Base-by-base conservation (phyloP, 768 basidiomycete genomes). In the Russula emetica region DNA sequence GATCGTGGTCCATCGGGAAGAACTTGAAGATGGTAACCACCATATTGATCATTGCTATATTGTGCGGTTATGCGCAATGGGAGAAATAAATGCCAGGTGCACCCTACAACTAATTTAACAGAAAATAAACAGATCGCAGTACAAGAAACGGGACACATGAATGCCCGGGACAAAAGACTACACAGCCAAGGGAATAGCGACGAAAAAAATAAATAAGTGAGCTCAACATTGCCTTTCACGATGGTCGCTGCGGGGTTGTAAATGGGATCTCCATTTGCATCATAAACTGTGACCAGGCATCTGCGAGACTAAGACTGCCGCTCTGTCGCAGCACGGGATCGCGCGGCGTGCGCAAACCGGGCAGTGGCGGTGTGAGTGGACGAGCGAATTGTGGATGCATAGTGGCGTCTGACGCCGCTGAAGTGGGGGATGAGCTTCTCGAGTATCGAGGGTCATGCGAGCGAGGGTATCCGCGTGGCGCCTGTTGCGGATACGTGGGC, bases 241-340 rank as follows among this genome's bases (percentile, higher is more conserved):
- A 47, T 14, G 26, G 7, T 28, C 52, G 44, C 26, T 61, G 60
- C 9, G 54, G 26, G 8, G 42, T 26, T 28, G 10, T 14, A 16
- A 59, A 32, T 18, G 32, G 45, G 45, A 53, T 42, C 50, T 60
- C 61, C 61, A 62, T 69, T 50, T 62, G 63, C 26, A 38, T 52
- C 47, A 67, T 52, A 44, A 61, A 58, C 36, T 64, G 62, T 13
- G 58, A 60, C 65, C 64, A 58, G 18, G 64, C 67, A 9, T 66
- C 64, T 14, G 61, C 60, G 55, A 62, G 64, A 18, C 61, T 60
- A 53, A 68, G 64, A 52, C 44, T 40, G 2, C 66, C 66, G 6
- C 66, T 64, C 59, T 67, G 66, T 26, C 62, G 44, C 24, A 67
- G 28, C 49, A 67, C 62, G 28, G 49, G 62, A 55, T 67, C 63